phyloP scores from a whole-genome alignment of 164 flowering plant genomes.

The Vitis cinerea region DNA sequence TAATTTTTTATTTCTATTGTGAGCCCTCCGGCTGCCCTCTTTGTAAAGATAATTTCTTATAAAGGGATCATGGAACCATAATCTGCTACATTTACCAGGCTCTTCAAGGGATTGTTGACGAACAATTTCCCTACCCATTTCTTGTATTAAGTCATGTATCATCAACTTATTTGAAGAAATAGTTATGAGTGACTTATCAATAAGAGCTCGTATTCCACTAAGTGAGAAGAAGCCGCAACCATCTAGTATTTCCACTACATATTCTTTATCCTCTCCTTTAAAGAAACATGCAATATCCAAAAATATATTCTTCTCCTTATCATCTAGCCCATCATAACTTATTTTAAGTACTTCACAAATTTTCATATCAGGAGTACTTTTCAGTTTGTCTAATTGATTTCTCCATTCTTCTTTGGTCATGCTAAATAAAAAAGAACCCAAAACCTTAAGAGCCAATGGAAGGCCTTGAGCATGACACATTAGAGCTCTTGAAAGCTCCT shows the following conservation, averaged over 20 bases:
- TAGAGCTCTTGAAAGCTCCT: not conserved
- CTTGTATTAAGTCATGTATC: constrained; percentile 17
- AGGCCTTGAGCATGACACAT: not conserved
- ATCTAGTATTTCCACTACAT: not conserved
- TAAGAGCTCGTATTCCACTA: not conserved
- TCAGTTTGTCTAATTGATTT: not conserved
- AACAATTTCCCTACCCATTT: constrained; percentile 19
- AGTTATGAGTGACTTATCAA: constrained; percentile 11
- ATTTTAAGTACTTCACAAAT: not conserved
- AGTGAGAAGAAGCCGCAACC: not conserved
- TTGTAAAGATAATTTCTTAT: too few species aligned
- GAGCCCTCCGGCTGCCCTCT: too few species aligned
- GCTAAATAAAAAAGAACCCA: not conserved
- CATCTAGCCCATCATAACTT: not conserved
- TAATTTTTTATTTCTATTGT: too few species aligned
- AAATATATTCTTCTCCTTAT: not conserved
- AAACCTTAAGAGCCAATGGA: constrained; percentile 5
- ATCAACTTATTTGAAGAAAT: not conserved
- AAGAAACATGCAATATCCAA: constrained; percentile 8
- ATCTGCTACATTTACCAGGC: constrained; percentile 7
- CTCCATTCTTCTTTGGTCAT: not conserved
- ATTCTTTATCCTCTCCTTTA: not conserved
- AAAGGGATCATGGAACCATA: not conserved
- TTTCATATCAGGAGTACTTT: not conserved
- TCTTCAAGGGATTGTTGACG: constrained; percentile 7